Percentiles rank a stretch among this genome's conserved stretches.
phyloP scores from a whole-genome alignment of 2,329 filamentous ascomycete species.

The Chrysoporthe austroafricana region DNA sequence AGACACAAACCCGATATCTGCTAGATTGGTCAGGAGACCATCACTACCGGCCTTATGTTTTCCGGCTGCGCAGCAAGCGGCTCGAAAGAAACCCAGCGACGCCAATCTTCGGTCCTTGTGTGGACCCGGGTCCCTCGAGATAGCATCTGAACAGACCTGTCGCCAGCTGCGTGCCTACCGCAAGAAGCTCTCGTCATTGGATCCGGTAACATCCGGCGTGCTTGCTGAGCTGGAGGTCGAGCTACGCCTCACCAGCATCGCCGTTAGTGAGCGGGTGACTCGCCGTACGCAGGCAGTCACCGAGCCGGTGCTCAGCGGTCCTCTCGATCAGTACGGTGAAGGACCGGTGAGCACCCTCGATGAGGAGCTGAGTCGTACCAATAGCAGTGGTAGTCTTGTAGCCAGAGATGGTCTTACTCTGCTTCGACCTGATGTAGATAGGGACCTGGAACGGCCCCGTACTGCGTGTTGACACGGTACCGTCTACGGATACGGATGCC shows the following conservation, averaged over 20 bases:
- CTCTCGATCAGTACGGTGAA: constrained; percentile 78
- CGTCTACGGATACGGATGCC: neutral
- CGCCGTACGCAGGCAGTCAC: constrained; percentile 57
- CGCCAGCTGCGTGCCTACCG: constrained; percentile 65
- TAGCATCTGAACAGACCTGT: constrained; percentile 67
- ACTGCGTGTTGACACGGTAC: neutral
- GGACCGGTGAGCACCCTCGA: constrained; percentile 72
- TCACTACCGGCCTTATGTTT: constrained; percentile 57
- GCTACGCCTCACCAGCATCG: constrained; percentile 64
- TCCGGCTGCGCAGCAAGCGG: constrained; percentile 31
- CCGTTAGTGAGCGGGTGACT: constrained; percentile 60
- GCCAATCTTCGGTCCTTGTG: constrained; percentile 46
- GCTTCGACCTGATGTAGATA: neutral
- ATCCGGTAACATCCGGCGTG: constrained; percentile 59
- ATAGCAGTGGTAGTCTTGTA: constrained; percentile 8
- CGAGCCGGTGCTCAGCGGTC: constrained; percentile 62
- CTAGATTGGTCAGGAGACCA: constrained; percentile 52
- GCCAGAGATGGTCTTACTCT: constrained; percentile 10
- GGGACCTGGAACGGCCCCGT: neutral
- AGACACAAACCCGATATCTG: constrained; percentile 48
- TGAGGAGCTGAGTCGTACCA: constrained; percentile 60
- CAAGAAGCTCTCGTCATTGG: constrained; percentile 61
- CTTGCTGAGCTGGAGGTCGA: constrained; percentile 69
- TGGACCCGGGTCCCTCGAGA: constrained; percentile 60
- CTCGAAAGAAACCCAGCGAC: constrained; percentile 55